Evolutionary conservation across 192 early-diverging fungal species (phyloP).

Genomic region (Chytriomyces hyalinus): DNA sequence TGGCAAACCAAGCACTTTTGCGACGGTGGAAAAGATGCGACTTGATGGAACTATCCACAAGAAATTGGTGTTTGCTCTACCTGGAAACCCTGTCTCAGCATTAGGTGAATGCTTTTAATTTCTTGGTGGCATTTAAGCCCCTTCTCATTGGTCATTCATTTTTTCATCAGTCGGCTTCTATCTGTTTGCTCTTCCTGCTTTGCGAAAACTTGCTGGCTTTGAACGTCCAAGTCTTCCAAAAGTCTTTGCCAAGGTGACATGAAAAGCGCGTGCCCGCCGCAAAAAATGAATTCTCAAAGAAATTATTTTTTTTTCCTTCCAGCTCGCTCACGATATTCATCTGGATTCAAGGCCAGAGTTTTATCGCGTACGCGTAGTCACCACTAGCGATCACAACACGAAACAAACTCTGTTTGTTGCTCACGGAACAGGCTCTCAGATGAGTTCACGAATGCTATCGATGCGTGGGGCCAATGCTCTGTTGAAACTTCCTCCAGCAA

Average conservation of each 20-base stretch:
- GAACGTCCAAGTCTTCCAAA: conserved; percentile 51
- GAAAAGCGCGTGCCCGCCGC: background rate
- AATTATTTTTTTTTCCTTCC: background rate
- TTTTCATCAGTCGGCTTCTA: conserved; percentile 74
- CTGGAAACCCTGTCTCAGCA: conserved; percentile 95
- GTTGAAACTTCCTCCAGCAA: conserved; percentile 67
- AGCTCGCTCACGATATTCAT: conserved; percentile 57
- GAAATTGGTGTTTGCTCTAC: conserved; percentile 83
- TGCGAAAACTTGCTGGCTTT: conserved; percentile 80
- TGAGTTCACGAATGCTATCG: conserved; percentile 67
- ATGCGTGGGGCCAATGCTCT: conserved; percentile 81
- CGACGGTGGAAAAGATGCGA: conserved; percentile 57
- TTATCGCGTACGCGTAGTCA: conserved; percentile 55
- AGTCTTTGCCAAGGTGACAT: conserved; percentile 62
- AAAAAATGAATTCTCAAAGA: conserved; percentile 30
- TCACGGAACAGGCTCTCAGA: conserved; percentile 74
- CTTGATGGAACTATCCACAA: conserved; percentile 25
- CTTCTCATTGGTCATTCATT: background rate
- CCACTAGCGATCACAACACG: conserved; percentile 31
- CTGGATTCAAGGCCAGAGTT: conserved; percentile 76
- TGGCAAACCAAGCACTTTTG: conserved; percentile 96
- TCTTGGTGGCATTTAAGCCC: conserved; percentile 4
- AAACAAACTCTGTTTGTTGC: conserved; percentile 21
- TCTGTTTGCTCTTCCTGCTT: conserved; percentile 85
- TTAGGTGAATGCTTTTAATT: conserved; percentile 38